Conservation (phyloP, 441 rosid genomes). For the Eutrema salsugineum region DNA sequence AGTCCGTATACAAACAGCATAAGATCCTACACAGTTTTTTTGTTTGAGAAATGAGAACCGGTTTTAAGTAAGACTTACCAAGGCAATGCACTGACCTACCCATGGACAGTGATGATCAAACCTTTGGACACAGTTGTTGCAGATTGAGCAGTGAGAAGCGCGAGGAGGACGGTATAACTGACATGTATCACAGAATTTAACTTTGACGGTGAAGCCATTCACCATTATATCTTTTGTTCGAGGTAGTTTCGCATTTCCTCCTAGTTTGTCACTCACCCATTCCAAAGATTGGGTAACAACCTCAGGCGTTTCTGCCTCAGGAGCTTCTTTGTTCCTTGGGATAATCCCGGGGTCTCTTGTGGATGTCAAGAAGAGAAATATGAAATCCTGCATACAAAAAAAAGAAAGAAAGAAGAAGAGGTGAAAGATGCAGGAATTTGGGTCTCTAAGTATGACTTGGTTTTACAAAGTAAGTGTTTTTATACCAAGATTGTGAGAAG, state of each 20-base stretch:
- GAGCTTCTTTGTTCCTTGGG: slow-evolving; percentile 67
- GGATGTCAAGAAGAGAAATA: slow-evolving; percentile 72
- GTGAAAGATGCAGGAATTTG: neutral
- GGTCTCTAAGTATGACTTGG: neutral
- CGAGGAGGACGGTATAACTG: slow-evolving; percentile 85
- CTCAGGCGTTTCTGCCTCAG: slow-evolving; percentile 42
- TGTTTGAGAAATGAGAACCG: neutral
- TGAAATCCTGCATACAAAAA: slow-evolving; percentile 45
- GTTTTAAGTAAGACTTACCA: slow-evolving; percentile 40
- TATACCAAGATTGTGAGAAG: slow-evolving; percentile 50
- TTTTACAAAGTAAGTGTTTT: slow-evolving; percentile 17
- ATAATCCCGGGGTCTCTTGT: slow-evolving; percentile 82
- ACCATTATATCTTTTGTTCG: slow-evolving; percentile 60
- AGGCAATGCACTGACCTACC: slow-evolving; percentile 94
- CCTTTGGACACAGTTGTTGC: slow-evolving; percentile 84
- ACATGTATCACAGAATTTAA: slow-evolving; percentile 80
- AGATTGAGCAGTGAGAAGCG: slow-evolving; percentile 83
- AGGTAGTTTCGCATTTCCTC: slow-evolving; percentile 40
- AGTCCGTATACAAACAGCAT: neutral
- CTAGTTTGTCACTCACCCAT: slow-evolving; percentile 42
- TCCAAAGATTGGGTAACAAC: slow-evolving; percentile 32
- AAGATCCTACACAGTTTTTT: neutral
- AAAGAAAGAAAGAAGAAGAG: neutral
- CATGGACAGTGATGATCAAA: slow-evolving; percentile 97
- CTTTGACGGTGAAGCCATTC: slow-evolving; percentile 59